Percentiles rank a stretch among this genome's conserved stretches.
phyloP scores from a whole-genome alignment of 2,329 filamentous ascomycete genomes.

The Macroventuria anomochaeta region DNA sequence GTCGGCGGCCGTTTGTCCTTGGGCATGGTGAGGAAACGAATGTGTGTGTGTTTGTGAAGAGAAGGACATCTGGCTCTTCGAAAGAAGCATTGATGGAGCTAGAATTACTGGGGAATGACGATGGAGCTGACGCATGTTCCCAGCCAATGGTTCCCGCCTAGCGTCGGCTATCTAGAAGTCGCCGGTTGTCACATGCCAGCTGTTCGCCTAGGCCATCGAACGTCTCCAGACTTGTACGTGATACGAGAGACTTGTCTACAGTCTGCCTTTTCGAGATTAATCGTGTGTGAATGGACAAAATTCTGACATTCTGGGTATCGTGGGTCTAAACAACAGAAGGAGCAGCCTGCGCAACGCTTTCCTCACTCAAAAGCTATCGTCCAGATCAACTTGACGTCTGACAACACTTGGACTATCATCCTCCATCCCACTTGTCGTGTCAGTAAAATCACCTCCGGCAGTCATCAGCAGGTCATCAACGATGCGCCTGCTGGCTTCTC shows the following conservation, averaged over 20 bases:
- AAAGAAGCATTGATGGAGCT: slow-evolving; percentile 11
- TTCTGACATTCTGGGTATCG: slow-evolving; percentile 13
- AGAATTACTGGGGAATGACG: slow-evolving; percentile 35
- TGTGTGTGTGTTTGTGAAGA: slow-evolving; percentile 2
- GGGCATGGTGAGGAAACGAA: slow-evolving; percentile 33
- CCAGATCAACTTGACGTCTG: slow-evolving; percentile 52
- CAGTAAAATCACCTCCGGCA: slow-evolving; percentile 68
- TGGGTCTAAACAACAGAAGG: slow-evolving; percentile 10
- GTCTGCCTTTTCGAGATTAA: no score
- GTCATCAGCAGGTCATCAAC: slow-evolving; percentile 80
- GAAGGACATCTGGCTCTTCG: slow-evolving; percentile 9
- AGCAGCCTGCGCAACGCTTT: neutral
- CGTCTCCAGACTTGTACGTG: neutral
- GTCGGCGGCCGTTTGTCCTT: slow-evolving; percentile 50
- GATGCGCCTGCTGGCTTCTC: slow-evolving; percentile 80
- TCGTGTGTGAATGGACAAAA: no score
- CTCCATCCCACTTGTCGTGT: slow-evolving; percentile 51
- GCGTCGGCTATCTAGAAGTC: slow-evolving; percentile 12
- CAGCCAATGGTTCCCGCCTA: slow-evolving; percentile 21
- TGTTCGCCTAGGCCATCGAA: neutral
- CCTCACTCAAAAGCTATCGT: slow-evolving; percentile 54
- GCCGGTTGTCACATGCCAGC: slow-evolving; percentile 12
- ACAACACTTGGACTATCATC: slow-evolving; percentile 58
- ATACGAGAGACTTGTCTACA: neutral
- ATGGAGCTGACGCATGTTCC: slow-evolving; percentile 29